Percentiles rank a stretch among this genome's conserved stretches.
Evolutionary conservation across 345 rosid genomes (phyloP).

Genomic region (Raphanus raphanistrum): DNA sequence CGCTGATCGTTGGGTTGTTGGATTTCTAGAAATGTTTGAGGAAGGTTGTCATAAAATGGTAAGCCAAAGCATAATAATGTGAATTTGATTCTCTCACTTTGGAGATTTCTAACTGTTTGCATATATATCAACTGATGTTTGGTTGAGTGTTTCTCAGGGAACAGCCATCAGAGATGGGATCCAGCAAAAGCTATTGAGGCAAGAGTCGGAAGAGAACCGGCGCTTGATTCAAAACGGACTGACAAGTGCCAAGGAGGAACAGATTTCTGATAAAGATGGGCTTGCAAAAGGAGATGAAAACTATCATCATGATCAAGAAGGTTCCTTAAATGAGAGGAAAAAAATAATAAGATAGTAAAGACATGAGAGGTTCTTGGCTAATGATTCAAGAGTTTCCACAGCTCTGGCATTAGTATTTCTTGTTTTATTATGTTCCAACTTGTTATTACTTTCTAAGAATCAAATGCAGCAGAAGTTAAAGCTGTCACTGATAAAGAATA

Average conservation of each 20-base stretch:
- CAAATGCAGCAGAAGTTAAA: neutral
- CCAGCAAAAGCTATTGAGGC: slow-evolving; percentile 52
- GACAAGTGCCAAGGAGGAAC: slow-evolving; percentile 38
- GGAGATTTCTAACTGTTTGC: neutral
- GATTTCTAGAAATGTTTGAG: slow-evolving; percentile 74
- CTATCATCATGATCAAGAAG: slow-evolving; percentile 15
- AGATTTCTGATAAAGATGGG: slow-evolving; percentile 30
- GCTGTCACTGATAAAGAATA: neutral
- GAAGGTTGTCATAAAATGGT: slow-evolving; percentile 76
- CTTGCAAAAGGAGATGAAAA: slow-evolving; percentile 26
- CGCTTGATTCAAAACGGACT: slow-evolving; percentile 37
- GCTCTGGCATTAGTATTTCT: neutral
- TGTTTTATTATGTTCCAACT: slow-evolving; percentile 2
- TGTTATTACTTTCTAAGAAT: neutral
- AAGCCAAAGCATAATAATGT: neutral
- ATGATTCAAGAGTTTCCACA: slow-evolving; percentile 1
- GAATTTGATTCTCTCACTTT: neutral
- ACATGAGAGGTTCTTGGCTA: slow-evolving; percentile 9
- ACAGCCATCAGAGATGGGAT: slow-evolving; percentile 66
- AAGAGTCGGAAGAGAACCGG: slow-evolving; percentile 41
- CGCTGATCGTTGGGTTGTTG: slow-evolving; percentile 66
- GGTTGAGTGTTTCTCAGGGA: slow-evolving; percentile 39
- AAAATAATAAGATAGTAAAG: slow-evolving; percentile 20
- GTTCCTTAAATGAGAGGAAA: slow-evolving; percentile 2
- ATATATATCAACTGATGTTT: neutral